Conservation (phyloP, 1,139 yeast genomes). For the Nakaseomyces delphensis region DNA sequence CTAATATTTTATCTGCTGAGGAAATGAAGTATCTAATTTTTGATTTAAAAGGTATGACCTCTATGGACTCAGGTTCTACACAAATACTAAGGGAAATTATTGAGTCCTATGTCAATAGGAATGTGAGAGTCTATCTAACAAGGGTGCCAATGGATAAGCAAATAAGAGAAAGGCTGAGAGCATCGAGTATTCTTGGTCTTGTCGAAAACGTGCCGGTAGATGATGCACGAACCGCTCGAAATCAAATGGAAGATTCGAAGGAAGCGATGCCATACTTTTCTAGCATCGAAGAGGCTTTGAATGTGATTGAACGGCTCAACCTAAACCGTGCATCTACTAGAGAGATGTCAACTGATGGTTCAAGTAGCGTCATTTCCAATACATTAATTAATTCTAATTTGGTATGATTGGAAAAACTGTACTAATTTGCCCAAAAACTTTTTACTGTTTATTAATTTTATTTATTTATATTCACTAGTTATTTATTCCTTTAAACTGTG, state of each 20-base stretch:
- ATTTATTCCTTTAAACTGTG: too few species aligned
- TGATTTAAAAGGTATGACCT: slow-evolving; percentile 81
- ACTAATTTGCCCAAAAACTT: too few species aligned
- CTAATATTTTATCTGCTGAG: slow-evolving; percentile 43
- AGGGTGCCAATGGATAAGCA: slow-evolving; percentile 44
- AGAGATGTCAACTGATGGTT: background rate
- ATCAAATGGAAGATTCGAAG: background rate
- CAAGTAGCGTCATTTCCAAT: slow-evolving; percentile 6
- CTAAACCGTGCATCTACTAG: background rate
- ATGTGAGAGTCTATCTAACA: slow-evolving; percentile 55
- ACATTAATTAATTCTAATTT: slow-evolving; percentile 6
- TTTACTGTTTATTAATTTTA: background rate
- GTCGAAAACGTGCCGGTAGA: slow-evolving; percentile 13
- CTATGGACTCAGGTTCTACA: slow-evolving; percentile 79
- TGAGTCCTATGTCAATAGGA: slow-evolving; percentile 44
- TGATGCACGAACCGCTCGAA: background rate
- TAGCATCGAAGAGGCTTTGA: slow-evolving; percentile 17
- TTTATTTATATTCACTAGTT: background rate
- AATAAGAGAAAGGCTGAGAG: slow-evolving; percentile 33
- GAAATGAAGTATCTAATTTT: slow-evolving; percentile 64
- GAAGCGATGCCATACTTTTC: slow-evolving; percentile 13
- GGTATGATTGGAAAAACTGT: too few species aligned
- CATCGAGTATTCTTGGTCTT: slow-evolving; percentile 28
- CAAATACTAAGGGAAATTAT: slow-evolving; percentile 61
- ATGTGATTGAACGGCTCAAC: slow-evolving; percentile 11